Evolutionary conservation across 345 rosid species (phyloP), one percentile per base, ranked within the genome.

Genomic region (Pelargonium nanum): DNA sequence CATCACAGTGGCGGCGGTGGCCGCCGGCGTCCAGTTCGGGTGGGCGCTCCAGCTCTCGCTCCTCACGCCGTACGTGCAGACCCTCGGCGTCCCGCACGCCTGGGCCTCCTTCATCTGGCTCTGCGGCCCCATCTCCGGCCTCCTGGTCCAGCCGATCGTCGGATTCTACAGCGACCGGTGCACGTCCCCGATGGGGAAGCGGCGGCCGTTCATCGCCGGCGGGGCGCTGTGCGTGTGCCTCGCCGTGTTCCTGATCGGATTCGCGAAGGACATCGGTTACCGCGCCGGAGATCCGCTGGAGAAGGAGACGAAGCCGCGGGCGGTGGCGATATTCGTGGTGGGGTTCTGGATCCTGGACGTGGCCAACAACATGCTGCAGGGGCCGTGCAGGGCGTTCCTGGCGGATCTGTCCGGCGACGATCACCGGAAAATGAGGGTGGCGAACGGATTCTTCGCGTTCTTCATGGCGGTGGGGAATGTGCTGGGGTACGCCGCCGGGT

Each of bases 321-420:
- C 95, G 1, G 78, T 92, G 1, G 82, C 65, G 15, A 68, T 85
- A 4, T 92, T 92, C 61, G 93, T 83, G 0, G 61, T 78, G 19
- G 96, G 98, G 6, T 89, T 89, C 34, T 92, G 95, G 96, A 73
- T 89, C 25, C 93, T 92, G 0, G 98, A 92, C 60, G 91, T 89
- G 5, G 97, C 96, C 10, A 91, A 91, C 74, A 88, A 88, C 74
- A 87, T 82, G 74, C 64, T 91, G 1, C 90, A 87, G 65, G 90
- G 92, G 5, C 96, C 94, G 0, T 88, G 97, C 73, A 68, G 96
- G 10, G 99, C 99, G 1, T 65, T 89, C 22, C 84, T 93, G 21
- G 99, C 97, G 5, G 97, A 93, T 55, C 72, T 93, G 4, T 80
- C 96, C 0, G 88, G 83, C 0, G 69, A 60, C 0, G 72, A 74